phyloP scores from a whole-genome alignment of 2,329 filamentous ascomycete genomes.

The Exophiala calicioides region DNA sequence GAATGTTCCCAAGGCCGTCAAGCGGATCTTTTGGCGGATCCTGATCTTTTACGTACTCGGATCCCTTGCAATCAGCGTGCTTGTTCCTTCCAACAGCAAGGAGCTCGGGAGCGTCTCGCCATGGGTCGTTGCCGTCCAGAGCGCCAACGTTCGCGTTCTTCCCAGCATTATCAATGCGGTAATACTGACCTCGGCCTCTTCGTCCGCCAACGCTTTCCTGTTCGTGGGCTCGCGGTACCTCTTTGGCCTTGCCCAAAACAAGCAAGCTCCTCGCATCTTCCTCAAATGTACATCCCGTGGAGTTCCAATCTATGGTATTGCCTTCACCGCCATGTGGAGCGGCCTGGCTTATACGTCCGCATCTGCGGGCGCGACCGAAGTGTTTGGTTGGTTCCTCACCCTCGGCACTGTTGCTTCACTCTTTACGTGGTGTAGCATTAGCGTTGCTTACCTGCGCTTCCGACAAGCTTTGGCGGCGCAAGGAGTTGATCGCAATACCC shows the following conservation, averaged over 20 bases:
- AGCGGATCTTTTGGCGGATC: slow-evolving; percentile 54
- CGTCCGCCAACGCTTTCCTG: slow-evolving; percentile 67
- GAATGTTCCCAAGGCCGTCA: slow-evolving; percentile 45
- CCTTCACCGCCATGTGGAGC: slow-evolving; percentile 52
- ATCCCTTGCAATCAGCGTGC: slow-evolving; percentile 74
- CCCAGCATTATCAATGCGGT: slow-evolving; percentile 74
- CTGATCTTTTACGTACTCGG: slow-evolving; percentile 76
- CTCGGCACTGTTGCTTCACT: slow-evolving; percentile 50
- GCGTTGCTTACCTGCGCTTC: slow-evolving; percentile 50
- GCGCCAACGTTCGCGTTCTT: slow-evolving; percentile 61
- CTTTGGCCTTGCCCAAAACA: slow-evolving; percentile 49
- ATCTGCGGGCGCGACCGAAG: slow-evolving; percentile 35
- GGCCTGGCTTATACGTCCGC: slow-evolving; percentile 43
- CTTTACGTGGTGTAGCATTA: slow-evolving; percentile 53
- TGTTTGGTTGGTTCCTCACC: slow-evolving; percentile 52
- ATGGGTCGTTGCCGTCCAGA: slow-evolving; percentile 56
- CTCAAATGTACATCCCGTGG: slow-evolving; percentile 61
- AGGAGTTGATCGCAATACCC: slow-evolving; percentile 36
- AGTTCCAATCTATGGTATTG: slow-evolving; percentile 59
- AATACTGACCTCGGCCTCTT: slow-evolving; percentile 71
- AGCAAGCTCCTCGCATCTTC: slow-evolving; percentile 57
- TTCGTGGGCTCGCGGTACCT: slow-evolving; percentile 56
- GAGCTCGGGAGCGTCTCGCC: slow-evolving; percentile 56
- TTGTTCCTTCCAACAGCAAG: slow-evolving; percentile 67
- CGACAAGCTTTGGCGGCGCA: slow-evolving; percentile 45